phyloP scores from a whole-genome alignment of 108 stramenopile genomes.

The Conticribra guillardii region DNA sequence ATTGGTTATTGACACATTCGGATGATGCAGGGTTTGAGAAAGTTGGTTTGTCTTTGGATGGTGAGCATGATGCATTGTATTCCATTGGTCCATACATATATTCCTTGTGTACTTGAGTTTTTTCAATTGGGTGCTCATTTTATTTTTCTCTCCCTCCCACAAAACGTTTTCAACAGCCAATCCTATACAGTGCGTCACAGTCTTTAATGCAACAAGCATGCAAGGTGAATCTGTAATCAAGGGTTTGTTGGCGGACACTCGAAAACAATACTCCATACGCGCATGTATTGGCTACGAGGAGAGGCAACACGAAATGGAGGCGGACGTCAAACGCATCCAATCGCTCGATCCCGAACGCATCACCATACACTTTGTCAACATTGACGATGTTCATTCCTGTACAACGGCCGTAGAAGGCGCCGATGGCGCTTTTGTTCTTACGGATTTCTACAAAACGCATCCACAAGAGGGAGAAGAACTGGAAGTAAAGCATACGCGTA shows the following conservation, averaged over 20 bases:
- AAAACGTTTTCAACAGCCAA: slow-evolving; percentile 14
- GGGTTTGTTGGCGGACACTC: slow-evolving; percentile 54
- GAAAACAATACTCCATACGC: slow-evolving; percentile 56
- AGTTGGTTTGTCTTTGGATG: slow-evolving; percentile 58
- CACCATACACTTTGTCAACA: slow-evolving; percentile 38
- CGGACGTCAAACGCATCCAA: slow-evolving; percentile 1
- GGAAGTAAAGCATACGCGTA: slow-evolving; percentile 51
- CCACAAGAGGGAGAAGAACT: slow-evolving; percentile 18
- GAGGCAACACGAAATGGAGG: slow-evolving; percentile 10
- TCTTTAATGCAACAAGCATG: slow-evolving; percentile 61
- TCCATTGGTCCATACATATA: neutral
- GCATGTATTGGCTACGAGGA: slow-evolving; percentile 17
- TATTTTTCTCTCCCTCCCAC: neutral
- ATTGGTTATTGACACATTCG: slow-evolving; percentile 67
- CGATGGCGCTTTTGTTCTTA: slow-evolving; percentile 63
- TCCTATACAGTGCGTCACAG: slow-evolving; percentile 51
- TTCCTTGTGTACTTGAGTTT: neutral
- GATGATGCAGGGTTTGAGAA: slow-evolving; percentile 53
- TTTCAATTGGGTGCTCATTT: neutral
- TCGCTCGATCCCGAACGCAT: slow-evolving; percentile 50
- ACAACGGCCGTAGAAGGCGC: slow-evolving; percentile 43
- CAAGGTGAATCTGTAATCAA: slow-evolving; percentile 60
- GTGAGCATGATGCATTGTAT: too few relatives aligned
- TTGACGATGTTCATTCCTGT: slow-evolving; percentile 50
- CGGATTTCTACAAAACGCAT: slow-evolving; percentile 36